These are phyloP conservation scores for Dryas drummondii DNA, from an alignment of 306 rosid species.

Conservation along the genomic window DNA sequence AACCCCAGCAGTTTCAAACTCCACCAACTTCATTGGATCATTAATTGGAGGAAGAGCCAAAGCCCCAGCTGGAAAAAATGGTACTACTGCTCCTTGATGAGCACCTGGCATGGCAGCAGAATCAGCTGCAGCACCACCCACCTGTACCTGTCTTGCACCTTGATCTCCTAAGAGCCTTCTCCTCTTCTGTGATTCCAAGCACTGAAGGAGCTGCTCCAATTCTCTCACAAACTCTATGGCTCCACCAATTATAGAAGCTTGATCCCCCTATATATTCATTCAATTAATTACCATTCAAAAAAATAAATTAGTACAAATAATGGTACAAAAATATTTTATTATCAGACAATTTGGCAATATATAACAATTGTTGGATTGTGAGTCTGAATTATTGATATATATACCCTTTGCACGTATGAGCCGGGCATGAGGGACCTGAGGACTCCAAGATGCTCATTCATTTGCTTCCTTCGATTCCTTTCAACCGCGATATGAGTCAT, in stretches of 20 bases:
- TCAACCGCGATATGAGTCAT: constrained; percentile 97
- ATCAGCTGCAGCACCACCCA: constrained; percentile 20
- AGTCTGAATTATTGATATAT: neutral
- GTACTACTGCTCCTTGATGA: neutral
- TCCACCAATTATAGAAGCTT: constrained; percentile 98
- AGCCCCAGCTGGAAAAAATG: constrained; percentile 37
- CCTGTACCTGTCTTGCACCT: constrained; percentile 42
- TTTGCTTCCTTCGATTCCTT: constrained; percentile 86
- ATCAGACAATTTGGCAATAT: no score
- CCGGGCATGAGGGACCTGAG: constrained; percentile 96
- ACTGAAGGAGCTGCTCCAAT: constrained; percentile 87
- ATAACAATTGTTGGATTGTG: no score
- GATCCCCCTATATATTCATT: constrained; percentile 65
- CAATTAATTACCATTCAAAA: neutral
- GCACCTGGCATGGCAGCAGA: neutral
- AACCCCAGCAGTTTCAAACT: constrained; percentile 51
- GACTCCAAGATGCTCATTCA: constrained; percentile 97
- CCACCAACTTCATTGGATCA: constrained; percentile 58
- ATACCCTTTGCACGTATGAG: constrained; percentile 89
- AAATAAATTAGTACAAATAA: neutral
- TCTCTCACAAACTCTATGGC: constrained; percentile 97
- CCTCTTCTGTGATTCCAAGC: constrained; percentile 89
- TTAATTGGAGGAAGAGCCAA: constrained; percentile 33
- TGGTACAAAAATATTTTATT: no score
- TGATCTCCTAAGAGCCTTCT: constrained; percentile 69